phyloP scores from a whole-genome alignment of 257 asterid species.

The Ajuga chamaepitys region DNA sequence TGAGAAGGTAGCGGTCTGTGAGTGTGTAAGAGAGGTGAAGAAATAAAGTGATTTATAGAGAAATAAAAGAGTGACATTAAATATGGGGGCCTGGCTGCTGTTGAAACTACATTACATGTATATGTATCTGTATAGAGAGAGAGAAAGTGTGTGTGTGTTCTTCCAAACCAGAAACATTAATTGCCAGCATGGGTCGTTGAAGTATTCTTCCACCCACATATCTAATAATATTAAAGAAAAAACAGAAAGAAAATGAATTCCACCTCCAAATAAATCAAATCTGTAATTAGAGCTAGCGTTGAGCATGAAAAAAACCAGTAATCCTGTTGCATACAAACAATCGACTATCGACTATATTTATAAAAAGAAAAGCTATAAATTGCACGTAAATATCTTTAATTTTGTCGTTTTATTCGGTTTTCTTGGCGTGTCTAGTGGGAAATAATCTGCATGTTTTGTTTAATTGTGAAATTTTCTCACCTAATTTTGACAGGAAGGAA shows the following conservation, averaged over 20 bases:
- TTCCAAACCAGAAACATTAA: slow-evolving; percentile 20
- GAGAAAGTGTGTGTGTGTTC: slow-evolving; percentile 3
- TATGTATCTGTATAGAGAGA: background rate
- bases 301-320: too few relatives aligned
- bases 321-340: too few relatives aligned
- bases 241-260: too few relatives aligned
- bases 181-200: slow-evolving; percentile 40
- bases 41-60: slow-evolving; percentile 36
- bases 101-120: slow-evolving; percentile 1
- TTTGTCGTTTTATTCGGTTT: background rate
- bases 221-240: slow-evolving; percentile 11
- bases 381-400: background rate
- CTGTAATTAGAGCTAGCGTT: too few relatives aligned
- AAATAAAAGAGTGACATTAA: slow-evolving; percentile 32
- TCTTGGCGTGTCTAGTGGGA: background rate
- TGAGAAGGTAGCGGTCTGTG: slow-evolving; percentile 24
- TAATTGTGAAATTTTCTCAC: slow-evolving; percentile 22
- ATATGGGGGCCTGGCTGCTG: slow-evolving; percentile 24
- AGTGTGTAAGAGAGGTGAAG: slow-evolving; percentile 31
- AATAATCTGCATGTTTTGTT: background rate
- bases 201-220: slow-evolving; percentile 22
- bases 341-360: too few relatives aligned
- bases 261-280: too few relatives aligned
- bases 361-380: too few relatives aligned
- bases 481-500: slow-evolving; percentile 44